Evolutionary conservation across 1,139 yeast genomes (phyloP).

Genomic region (Sugiyamaella sp.): DNA sequence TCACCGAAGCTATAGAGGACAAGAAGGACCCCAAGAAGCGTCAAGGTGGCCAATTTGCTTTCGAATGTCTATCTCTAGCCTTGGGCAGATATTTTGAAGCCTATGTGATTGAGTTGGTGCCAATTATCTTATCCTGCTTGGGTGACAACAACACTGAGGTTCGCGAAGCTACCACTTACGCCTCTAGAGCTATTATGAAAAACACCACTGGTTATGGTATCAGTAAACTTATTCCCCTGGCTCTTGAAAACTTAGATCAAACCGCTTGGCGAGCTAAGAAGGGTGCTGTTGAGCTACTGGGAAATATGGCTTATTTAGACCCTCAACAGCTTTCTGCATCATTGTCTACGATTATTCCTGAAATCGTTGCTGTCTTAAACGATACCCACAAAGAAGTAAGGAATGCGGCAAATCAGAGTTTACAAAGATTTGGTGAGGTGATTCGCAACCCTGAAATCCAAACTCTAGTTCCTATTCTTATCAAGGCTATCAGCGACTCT

Average conservation of each 20-base stretch:
- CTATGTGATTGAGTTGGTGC: slow-evolving; percentile 84
- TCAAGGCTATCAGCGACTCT: slow-evolving; percentile 95
- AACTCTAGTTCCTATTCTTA: slow-evolving; percentile 80
- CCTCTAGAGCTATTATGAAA: slow-evolving; percentile 88
- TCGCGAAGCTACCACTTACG: slow-evolving; percentile 83
- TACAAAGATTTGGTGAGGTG: slow-evolving; percentile 93
- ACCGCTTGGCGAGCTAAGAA: slow-evolving; percentile 96
- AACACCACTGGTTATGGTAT: slow-evolving; percentile 92
- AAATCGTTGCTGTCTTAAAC: slow-evolving; percentile 90
- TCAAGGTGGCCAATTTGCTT: slow-evolving; percentile 86
- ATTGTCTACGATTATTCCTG: slow-evolving; percentile 88
- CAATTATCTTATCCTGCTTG: slow-evolving; percentile 72
- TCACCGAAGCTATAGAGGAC: slow-evolving; percentile 88
- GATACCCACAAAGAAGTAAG: slow-evolving; percentile 97
- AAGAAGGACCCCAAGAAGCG: slow-evolving; percentile 73
- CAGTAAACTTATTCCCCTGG: slow-evolving; percentile 86
- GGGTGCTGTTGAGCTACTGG: slow-evolving; percentile 93
- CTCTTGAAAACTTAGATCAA: slow-evolving; percentile 82
- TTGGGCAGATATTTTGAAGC: slow-evolving; percentile 87
- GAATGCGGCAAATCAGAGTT: slow-evolving; percentile 87
- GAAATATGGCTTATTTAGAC: slow-evolving; percentile 97
- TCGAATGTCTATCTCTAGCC: slow-evolving; percentile 79
- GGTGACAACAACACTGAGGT: slow-evolving; percentile 89
- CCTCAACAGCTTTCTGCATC: slow-evolving; percentile 93
- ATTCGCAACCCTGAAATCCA: slow-evolving; percentile 97